Percentiles rank a stretch among this genome's conserved stretches.
phyloP scores from a whole-genome alignment of 768 basidiomycete species.

The Mycena filopes region DNA sequence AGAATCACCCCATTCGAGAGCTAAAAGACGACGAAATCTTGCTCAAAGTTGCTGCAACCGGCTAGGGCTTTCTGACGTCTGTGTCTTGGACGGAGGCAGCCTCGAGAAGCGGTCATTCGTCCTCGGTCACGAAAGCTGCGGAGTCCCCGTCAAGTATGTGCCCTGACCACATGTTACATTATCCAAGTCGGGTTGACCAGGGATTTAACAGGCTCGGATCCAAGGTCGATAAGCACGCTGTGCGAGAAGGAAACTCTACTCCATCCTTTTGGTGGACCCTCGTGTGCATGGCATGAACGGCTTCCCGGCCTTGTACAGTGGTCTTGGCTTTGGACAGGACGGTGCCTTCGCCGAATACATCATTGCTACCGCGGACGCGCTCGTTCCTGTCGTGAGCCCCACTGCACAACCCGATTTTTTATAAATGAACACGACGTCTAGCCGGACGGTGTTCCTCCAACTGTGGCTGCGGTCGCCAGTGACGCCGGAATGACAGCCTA shows the following conservation, averaged over 20 bases:
- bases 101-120: slow-evolving; percentile 26
- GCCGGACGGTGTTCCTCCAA: slow-evolving; percentile 28
- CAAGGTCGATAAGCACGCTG: slow-evolving; percentile 21
- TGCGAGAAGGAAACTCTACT: slow-evolving; percentile 24
- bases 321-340: slow-evolving; percentile 26
- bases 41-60: slow-evolving; percentile 32
- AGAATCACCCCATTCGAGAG: slow-evolving; percentile 8
- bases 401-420: neutral
- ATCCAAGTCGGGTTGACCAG: neutral
- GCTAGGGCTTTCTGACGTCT: slow-evolving; percentile 30
- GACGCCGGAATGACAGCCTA: slow-evolving; percentile 34
- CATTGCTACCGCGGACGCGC: slow-evolving; percentile 15
- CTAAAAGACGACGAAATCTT: slow-evolving; percentile 31
- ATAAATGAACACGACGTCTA: slow-evolving; percentile 1
- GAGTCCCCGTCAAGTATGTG: slow-evolving; percentile 27
- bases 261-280: slow-evolving; percentile 11
- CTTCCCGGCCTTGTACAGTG: slow-evolving; percentile 16
- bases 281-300: slow-evolving; percentile 21
- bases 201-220: slow-evolving; percentile 28
- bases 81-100: slow-evolving; percentile 17
- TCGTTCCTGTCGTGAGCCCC: slow-evolving; percentile 30
- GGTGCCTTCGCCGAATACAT: slow-evolving; percentile 34
- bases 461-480: slow-evolving; percentile 28
- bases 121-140: slow-evolving; percentile 32
- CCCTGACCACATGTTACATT: too few species aligned